These are phyloP conservation scores for Zasmidium cellare DNA, from an alignment of 2,329 filamentous ascomycete species.

Conservation along the genomic window DNA sequence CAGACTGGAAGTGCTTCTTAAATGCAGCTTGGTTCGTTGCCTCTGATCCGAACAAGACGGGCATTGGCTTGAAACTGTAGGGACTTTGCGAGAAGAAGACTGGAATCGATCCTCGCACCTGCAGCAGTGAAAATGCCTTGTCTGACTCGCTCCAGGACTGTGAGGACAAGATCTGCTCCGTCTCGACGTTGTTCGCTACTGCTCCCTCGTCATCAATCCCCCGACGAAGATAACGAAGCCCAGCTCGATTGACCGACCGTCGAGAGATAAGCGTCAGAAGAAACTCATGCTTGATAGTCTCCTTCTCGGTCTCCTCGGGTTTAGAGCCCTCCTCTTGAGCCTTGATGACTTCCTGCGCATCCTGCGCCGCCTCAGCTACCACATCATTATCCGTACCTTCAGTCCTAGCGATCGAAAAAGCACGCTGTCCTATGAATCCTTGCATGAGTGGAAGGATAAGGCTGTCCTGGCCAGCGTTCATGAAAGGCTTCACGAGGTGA, in stretches of 20 bases:
- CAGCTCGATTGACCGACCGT: constrained; percentile 80
- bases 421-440: constrained; percentile 85
- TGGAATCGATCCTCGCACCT: constrained; percentile 87
- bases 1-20: constrained; percentile 71
- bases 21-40: constrained; percentile 78
- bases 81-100: constrained; percentile 94
- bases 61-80: constrained; percentile 87
- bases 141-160: constrained; percentile 61
- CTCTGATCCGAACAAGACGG: constrained; percentile 76
- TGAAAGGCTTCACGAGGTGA: constrained; percentile 71
- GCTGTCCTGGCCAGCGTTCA: constrained; percentile 68
- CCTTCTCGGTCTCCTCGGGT: background rate
- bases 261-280: constrained; percentile 91
- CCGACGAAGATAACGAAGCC: constrained; percentile 83
- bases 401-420: constrained; percentile 58
- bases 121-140: constrained; percentile 79
- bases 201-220: constrained; percentile 88
- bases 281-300: constrained; percentile 50
- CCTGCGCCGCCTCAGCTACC: constrained; percentile 24
- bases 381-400: constrained; percentile 29
- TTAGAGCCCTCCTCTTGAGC: constrained; percentile 8
- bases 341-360: constrained; percentile 18
- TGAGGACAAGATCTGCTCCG: constrained; percentile 85
- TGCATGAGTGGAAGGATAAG: constrained; percentile 84
- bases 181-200: constrained; percentile 89